Evolutionary conservation across 1,284 basidiomycete genomes (phyloP), one percentile per base, ranked within the genome.

Genomic region (Rhodotorula sp.): DNA sequence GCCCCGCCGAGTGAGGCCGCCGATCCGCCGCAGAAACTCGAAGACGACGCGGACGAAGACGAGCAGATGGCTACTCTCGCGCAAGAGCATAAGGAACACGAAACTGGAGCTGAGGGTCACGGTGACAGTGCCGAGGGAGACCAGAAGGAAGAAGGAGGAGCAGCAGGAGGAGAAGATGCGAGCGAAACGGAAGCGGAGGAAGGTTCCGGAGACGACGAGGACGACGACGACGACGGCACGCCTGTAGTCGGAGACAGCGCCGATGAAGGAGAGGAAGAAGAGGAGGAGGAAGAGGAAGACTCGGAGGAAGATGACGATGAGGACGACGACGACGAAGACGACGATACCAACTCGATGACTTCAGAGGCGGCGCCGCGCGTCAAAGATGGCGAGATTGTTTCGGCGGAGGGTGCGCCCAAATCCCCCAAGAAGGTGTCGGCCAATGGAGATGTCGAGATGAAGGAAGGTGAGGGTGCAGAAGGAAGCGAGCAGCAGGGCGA

Each of bases 361-460:
- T 67, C 62, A 44, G 69, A 62, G 20, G 55, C 46, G 6, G 57
- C 42, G 24, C 33, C 37, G 46, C 61, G 29, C 29, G 61, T 60
- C 22, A 68, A 60, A 3, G 74, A 71, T 37, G 70, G 72, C 20
- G 60, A 65, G 33, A 61, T 67, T 61, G 68, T 49, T 4, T 66
- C 67, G 14, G 56, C 58, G 33, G 60, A 48, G 0, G 53, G 54
- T 7, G 42, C 26, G 42, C 29, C 60, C 53, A 64, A 64, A 26
- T 64, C 70, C 14, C 58, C 66, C 29, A 48, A 58, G 48, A 66
- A 72, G 48, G 22, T 51, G 29, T 29, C 30, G 6, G 14, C 22
- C 1, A 59, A 33, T 26, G 59, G n/a, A 49, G 60, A 56, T 44
- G 62, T 18, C n/a, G 55, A 56, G 24, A 54, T 62, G 53, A 46